Base-by-base conservation (phyloP, 257 asterid species). In the Prunella vulgaris region DNA sequence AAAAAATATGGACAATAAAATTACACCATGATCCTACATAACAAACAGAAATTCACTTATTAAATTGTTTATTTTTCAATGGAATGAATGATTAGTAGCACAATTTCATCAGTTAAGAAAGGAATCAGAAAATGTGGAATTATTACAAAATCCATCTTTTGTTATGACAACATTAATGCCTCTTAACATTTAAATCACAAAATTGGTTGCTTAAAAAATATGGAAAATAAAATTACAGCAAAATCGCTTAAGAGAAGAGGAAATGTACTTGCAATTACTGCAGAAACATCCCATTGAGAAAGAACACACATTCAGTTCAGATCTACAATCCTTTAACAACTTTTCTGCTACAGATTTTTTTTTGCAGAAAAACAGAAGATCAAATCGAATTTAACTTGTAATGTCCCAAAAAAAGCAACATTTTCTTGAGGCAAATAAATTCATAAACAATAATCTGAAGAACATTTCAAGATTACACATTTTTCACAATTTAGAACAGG, bases 351-450 rank as follows among this genome's bases (percentile, higher is more conserved):
- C 48, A 71, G 52, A 71, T 81, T 40, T 7, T 35, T 7, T 9
- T 38, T 7, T 35, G 35, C 35, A 35, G 14, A 60, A 30, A 56
- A 60, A 57, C 35, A 10, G n/a, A 73, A 79, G 81, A 78, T 80
- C 81, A 27, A 79, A 48, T 76, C 74, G 67, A 80, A 78, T 77
- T 58, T 67, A 69, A 70, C 30, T 4, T 22, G 28, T 18, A 68
- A 28, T 46, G 8, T 20, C 21, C 49, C 61, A 32, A 74, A 40
- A 60, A 22, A 38, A 68, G 42, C 61, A 71, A n/a, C 22, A 57
- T 74, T 70, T 44, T 2, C 2, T 12, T 14, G 1, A 44, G 51
- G 18, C 27, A 77, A n/a, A 33, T 48, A 60, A 52, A 61, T 25
- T 38, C 51, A 21, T 7, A 30, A 46, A 32, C 57, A 57, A 40